A percentile compares a stretch with the other conserved stretches of the same genome.
phyloP scores from a whole-genome alignment of 139 green algal genomes.

The Microglena sp. region DNA sequence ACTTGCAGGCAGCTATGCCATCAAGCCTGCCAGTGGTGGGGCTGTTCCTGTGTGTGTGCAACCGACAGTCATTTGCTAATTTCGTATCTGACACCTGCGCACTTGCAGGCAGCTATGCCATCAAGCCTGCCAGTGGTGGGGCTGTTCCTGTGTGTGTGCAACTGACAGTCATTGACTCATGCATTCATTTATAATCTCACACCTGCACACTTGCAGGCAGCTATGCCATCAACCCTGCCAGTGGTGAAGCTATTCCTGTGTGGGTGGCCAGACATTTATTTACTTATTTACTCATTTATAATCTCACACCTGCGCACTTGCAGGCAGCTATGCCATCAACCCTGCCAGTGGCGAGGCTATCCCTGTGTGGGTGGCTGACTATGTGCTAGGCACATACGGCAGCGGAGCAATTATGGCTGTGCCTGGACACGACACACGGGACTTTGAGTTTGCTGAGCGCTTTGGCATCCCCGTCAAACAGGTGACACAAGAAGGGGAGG shows the following conservation, averaged over 20 bases:
- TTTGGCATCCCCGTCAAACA: slow-evolving; percentile 67
- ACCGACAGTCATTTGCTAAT: no score
- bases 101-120: slow-evolving; percentile 65
- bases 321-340: slow-evolving; percentile 74
- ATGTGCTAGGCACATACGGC: slow-evolving; percentile 92
- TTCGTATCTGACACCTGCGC: no score
- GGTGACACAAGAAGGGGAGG: slow-evolving; percentile 18
- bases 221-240: slow-evolving; percentile 78
- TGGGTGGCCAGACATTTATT: no score
- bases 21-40: slow-evolving; percentile 78
- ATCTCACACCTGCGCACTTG: no score
- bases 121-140: slow-evolving; percentile 76
- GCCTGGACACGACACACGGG: slow-evolving; percentile 84
- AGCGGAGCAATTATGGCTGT: slow-evolving; percentile 97
- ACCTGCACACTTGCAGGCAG: no score
- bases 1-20: no score
- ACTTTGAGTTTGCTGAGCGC: slow-evolving; percentile 81
- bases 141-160: slow-evolving; percentile 79
- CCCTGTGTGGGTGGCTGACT: slow-evolving; percentile 94
- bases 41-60: slow-evolving; percentile 78
- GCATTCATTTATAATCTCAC: no score
- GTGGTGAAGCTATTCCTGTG: slow-evolving; percentile 68
- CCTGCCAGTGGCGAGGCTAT: slow-evolving; percentile 71
- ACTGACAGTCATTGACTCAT: no score
- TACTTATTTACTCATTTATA: no score